phyloP scores from a whole-genome alignment of 352 stramenopile species.

The Pythium plurisporium region DNA sequence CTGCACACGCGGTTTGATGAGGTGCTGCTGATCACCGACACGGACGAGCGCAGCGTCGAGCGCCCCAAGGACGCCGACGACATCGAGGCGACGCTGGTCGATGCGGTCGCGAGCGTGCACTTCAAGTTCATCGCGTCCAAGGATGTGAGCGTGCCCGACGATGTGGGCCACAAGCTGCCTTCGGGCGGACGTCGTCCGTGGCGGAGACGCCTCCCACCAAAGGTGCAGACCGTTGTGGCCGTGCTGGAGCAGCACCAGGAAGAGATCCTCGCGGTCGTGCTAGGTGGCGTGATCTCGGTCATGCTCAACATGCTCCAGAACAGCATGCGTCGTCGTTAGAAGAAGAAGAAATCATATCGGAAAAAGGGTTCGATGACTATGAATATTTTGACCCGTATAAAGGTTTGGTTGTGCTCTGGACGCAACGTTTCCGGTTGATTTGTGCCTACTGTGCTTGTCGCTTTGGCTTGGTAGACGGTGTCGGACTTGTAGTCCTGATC shows the following conservation, averaged over 20 bases:
- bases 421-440: no score
- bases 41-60: slow-evolving; percentile 46
- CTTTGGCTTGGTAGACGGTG: no score
- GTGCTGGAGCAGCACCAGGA: slow-evolving; percentile 62
- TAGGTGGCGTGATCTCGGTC: slow-evolving; percentile 67
- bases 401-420: no score
- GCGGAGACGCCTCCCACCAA: slow-evolving; percentile 36
- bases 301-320: slow-evolving; percentile 70
- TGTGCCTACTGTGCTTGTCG: no score
- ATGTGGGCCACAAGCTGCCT: slow-evolving; percentile 37
- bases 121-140: slow-evolving; percentile 69
- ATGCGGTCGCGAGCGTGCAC: slow-evolving; percentile 59
- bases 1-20: slow-evolving; percentile 93
- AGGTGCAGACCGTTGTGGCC: slow-evolving; percentile 36
- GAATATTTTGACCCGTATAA: no score
- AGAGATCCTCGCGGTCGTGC: slow-evolving; percentile 65
- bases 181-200: slow-evolving; percentile 27
- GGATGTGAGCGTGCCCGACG: slow-evolving; percentile 53
- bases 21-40: slow-evolving; percentile 70
- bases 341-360: neutral
- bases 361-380: no score
- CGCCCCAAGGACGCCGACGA: slow-evolving; percentile 56
- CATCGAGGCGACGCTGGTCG: slow-evolving; percentile 59
- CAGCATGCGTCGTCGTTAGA: slow-evolving; percentile 37
- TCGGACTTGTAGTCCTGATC: no score